A percentile compares a stretch with the other conserved stretches of the same genome.
Evolutionary conservation across 768 basidiomycete species (phyloP).

Genomic region (Collybia sp.): DNA sequence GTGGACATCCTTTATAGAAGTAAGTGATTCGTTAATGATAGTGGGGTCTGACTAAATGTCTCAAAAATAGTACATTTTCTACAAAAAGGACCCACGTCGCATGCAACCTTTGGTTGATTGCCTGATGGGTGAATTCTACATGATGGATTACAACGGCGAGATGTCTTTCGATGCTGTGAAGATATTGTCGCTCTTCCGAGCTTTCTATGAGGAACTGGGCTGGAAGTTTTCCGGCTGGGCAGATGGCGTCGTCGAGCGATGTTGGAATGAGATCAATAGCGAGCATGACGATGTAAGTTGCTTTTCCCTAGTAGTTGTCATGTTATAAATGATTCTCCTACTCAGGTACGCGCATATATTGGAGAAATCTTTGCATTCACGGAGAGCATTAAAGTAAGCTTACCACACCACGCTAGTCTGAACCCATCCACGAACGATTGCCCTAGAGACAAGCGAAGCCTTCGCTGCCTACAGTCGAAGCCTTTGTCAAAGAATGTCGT

Average conservation of each 20-base stretch:
- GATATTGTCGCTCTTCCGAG: conserved; percentile 60
- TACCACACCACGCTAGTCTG: neutral
- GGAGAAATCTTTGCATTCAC: conserved; percentile 71
- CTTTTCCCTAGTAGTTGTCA: neutral
- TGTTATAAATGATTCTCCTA: conserved; percentile 2
- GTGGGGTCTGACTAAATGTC: neutral
- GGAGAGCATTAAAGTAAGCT: conserved; percentile 62
- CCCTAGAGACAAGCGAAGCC: conserved; percentile 60
- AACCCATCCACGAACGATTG: conserved; percentile 4
- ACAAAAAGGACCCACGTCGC: conserved; percentile 78
- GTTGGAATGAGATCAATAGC: conserved; percentile 66
- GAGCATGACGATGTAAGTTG: conserved; percentile 73
- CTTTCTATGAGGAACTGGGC: conserved; percentile 68
- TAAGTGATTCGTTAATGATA: conserved; percentile 19
- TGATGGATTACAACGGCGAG: conserved; percentile 75
- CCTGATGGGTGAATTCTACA: conserved; percentile 56
- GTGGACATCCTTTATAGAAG: conserved; percentile 79
- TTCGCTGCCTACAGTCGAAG: conserved; percentile 54
- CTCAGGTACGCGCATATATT: conserved; percentile 68
- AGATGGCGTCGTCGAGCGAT: conserved; percentile 58
- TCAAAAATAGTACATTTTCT: conserved; percentile 61
- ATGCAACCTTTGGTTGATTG: conserved; percentile 77
- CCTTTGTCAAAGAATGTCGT: conserved; percentile 67
- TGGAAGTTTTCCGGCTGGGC: conserved; percentile 83
- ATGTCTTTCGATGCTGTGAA: conserved; percentile 80